A percentile compares a stretch with the other conserved stretches of the same genome.
phyloP scores from a whole-genome alignment of 176 grass and related monocot genomes.

The Lolium rigidum region DNA sequence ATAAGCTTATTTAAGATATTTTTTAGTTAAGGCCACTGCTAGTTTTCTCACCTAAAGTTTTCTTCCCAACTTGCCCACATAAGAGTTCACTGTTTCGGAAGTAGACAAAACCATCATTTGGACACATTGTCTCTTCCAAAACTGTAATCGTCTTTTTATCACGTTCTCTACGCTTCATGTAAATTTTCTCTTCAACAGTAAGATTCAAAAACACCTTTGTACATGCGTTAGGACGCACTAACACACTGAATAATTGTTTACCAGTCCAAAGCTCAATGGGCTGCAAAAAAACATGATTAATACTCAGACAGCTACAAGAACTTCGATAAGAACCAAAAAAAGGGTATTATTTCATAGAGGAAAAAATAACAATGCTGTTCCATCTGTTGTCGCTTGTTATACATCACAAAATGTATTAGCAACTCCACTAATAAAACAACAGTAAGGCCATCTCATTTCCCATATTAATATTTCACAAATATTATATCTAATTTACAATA shows the following conservation, averaged over 20 bases:
- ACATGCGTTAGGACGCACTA: slow-evolving; percentile 80
- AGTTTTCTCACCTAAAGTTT: slow-evolving; percentile 76
- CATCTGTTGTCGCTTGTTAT: slow-evolving; percentile 14
- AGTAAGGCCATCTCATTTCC: neutral
- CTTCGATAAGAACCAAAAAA: slow-evolving; percentile 31
- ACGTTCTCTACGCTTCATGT: slow-evolving; percentile 37
- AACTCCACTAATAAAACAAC: neutral
- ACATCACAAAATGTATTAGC: neutral
- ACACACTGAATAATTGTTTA: slow-evolving; percentile 93
- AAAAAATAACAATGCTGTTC: neutral
- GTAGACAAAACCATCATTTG: slow-evolving; percentile 85
- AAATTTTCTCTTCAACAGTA: slow-evolving; percentile 85
- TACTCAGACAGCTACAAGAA: slow-evolving; percentile 27
- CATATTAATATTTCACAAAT: neutral
- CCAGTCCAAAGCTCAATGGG: slow-evolving; percentile 97
- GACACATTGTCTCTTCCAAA: slow-evolving; percentile 80
- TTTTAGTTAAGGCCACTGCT: neutral
- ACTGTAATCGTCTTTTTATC: neutral
- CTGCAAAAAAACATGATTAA: slow-evolving; percentile 58
- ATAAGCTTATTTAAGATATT: neutral
- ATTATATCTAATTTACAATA: slow-evolving; percentile 8
- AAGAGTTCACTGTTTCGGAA: slow-evolving; percentile 96
- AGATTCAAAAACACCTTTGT: slow-evolving; percentile 95
- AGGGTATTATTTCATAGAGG: slow-evolving; percentile 10
- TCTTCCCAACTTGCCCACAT: slow-evolving; percentile 88